Percentiles rank a stretch among this genome's conserved stretches.
Conservation (phyloP, 2,329 filamentous ascomycete genomes). For the Nigrospora osmanthi region DNA sequence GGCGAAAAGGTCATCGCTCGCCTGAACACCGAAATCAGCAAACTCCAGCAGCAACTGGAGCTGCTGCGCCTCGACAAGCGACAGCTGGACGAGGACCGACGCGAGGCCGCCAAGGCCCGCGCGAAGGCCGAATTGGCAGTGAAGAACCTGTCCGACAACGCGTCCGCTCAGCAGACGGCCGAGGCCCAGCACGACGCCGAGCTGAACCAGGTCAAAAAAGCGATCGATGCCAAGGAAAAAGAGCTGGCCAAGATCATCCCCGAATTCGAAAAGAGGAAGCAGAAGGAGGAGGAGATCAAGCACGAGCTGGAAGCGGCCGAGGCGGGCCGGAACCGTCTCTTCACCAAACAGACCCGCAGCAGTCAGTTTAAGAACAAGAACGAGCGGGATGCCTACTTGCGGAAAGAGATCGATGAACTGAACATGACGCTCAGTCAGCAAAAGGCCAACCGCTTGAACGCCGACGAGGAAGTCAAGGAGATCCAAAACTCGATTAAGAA, state of each 20-base stretch:
- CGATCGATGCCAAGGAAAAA: conserved; percentile 68
- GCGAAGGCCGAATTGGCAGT: conserved; percentile 83
- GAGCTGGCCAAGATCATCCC: conserved; percentile 73
- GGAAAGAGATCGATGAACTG: conserved; percentile 72
- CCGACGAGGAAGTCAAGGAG: conserved; percentile 70
- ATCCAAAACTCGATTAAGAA: conserved; percentile 64
- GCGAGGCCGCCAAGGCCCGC: conserved; percentile 68
- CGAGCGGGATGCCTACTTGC: conserved; percentile 79
- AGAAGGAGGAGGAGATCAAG: conserved; percentile 63
- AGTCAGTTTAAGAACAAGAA: conserved; percentile 81
- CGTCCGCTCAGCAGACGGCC: conserved; percentile 67
- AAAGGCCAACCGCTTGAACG: conserved; percentile 77
- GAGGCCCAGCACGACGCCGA: conserved; percentile 65
- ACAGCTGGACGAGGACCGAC: conserved; percentile 84
- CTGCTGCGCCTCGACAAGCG: conserved; percentile 76
- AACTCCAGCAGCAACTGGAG: conserved; percentile 75
- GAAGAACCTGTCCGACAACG: conserved; percentile 75
- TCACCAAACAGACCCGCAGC: conserved; percentile 86
- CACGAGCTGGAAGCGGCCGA: conserved; percentile 70
- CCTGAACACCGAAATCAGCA: conserved; percentile 71
- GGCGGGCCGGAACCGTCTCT: conserved; percentile 67
- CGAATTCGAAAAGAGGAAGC: conserved; percentile 64
- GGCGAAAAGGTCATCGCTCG: conserved; percentile 72
- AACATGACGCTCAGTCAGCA: conserved; percentile 69
- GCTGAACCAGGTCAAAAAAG: conserved; percentile 61